These are phyloP conservation scores for Peziza echinospora DNA, from an alignment of 495 filamentous ascomycete genomes.

Conservation along the genomic window DNA sequence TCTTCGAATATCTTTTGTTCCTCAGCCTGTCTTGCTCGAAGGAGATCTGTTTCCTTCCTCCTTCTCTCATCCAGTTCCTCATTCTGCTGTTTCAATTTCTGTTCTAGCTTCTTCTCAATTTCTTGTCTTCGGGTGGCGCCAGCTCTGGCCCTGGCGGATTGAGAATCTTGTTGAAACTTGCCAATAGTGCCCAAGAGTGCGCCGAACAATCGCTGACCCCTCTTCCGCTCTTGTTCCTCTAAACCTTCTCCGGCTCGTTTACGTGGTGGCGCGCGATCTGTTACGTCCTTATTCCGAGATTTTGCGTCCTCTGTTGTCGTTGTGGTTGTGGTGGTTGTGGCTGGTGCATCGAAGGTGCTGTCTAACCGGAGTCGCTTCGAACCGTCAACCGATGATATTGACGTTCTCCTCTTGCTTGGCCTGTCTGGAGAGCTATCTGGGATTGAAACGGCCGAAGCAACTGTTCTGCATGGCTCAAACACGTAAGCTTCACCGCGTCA, in stretches of 20 bases:
- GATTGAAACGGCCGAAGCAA: slow-evolving; percentile 44
- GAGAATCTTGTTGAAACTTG: slow-evolving; percentile 33
- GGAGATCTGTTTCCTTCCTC: slow-evolving; percentile 38
- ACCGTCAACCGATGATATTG: slow-evolving; percentile 31
- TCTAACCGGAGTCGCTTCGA: slow-evolving; percentile 32
- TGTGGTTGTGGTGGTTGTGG: slow-evolving; percentile 9
- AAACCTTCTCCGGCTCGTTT: slow-evolving; percentile 27
- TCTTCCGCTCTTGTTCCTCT: slow-evolving; percentile 45
- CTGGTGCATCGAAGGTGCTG: slow-evolving; percentile 16
- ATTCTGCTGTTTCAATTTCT: slow-evolving; percentile 53
- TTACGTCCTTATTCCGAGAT: too few species aligned
- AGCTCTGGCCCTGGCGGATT: slow-evolving; percentile 33
- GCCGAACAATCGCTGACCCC: slow-evolving; percentile 77
- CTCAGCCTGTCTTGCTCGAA: slow-evolving; percentile 34
- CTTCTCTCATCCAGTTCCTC: slow-evolving; percentile 48
- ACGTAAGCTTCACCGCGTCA: neutral
- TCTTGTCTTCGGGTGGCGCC: slow-evolving; percentile 59
- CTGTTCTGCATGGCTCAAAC: slow-evolving; percentile 20
- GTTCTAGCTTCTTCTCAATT: slow-evolving; percentile 75
- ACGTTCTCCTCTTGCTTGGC: slow-evolving; percentile 34
- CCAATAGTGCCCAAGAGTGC: slow-evolving; percentile 71
- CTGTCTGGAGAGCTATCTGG: slow-evolving; percentile 29
- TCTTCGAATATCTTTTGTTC: slow-evolving; percentile 63
- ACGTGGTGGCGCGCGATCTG: too few species aligned
- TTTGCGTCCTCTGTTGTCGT: too few species aligned